Conservation (phyloP, 2,329 filamentous ascomycete genomes). For the Ophiostoma perfectum region DNA sequence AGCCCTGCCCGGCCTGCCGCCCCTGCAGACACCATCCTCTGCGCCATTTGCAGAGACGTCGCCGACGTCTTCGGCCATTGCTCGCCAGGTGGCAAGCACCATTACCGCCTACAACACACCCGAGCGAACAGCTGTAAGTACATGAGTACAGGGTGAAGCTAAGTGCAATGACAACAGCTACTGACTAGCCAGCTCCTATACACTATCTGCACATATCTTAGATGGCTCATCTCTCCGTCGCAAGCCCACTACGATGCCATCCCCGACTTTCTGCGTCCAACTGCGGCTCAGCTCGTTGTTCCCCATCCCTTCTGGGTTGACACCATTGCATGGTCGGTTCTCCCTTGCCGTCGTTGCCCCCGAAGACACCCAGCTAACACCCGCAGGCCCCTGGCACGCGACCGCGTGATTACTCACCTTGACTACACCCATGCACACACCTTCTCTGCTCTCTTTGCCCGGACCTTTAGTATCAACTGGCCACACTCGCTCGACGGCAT, state of each 20-base stretch:
- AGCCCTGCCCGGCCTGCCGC: background rate
- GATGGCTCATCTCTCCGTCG: conserved; percentile 21
- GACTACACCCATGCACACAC: conserved; percentile 19
- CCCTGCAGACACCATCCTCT: background rate
- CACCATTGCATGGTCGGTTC: conserved; percentile 11
- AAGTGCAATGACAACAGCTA: background rate
- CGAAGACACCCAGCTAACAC: background rate
- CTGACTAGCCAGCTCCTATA: conserved; percentile 15
- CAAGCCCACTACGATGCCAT: conserved; percentile 22
- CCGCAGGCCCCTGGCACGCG: conserved; percentile 20
- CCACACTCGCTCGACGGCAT: conserved; percentile 17
- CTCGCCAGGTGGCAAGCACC: conserved; percentile 17
- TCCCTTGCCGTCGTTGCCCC: background rate
- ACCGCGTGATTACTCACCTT: conserved; percentile 19
- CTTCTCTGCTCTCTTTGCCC: conserved; percentile 14
- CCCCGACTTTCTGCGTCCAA: conserved; percentile 22
- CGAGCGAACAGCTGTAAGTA: conserved; percentile 20
- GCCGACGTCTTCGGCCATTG: conserved; percentile 13
- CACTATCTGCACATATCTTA: conserved; percentile 19
- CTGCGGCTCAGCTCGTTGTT: conserved; percentile 18
- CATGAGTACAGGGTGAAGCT: background rate
- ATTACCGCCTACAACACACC: conserved; percentile 15
- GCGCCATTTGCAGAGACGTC: background rate
- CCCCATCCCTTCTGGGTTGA: conserved; percentile 24
- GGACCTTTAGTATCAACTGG: conserved; percentile 21